Evolutionary conservation across 2,329 filamentous ascomycete genomes (phyloP), one percentile per base, ranked within the genome.

Genomic region (Trichophyton mentagrophytes): DNA sequence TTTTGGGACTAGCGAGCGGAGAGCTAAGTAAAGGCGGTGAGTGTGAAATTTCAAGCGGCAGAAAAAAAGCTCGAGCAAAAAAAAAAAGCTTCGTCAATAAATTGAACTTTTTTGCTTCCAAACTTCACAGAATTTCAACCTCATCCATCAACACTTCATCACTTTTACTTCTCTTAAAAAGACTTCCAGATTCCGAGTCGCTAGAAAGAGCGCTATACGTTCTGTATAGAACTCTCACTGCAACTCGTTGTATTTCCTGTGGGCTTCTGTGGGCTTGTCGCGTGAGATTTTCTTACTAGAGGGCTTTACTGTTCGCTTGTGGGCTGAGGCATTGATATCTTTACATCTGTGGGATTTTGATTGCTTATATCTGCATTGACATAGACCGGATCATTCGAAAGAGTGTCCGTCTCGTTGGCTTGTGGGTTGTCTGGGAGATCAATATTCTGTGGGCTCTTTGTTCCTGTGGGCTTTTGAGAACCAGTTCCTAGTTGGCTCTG

Each of bases 261-360:
- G 73, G 72, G 73, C 70, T 68, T 69, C 66, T 67, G 72, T 74
- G 72, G 73, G 72, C 73, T 75, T 70, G 49, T 53, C 49, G 49
- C 49, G 49, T 53, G 49, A 69, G 71, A 71, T 71, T 70, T 70
- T 73, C 69, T 56, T 61, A 72, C 68, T 20, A 25, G 68, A 70
- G 72, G 71, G 72, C 74, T 47, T 47, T 47, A 47, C 44, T 47
- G 44, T 47, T 47, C 17, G 44, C 44, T 71, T 66, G 66, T 71
- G 71, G 64, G 71, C 71, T 73, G 74, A 74, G 73, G 74, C 74
- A 72, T 75, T 74, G 69, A 72, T 70, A 70, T 70, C 15, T 42
- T 57, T 17, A 53, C 49, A 53, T 53, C 22, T 53, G 49, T 53
- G 49, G 49, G 49, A 53, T 53, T 53, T 53, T 53, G 49, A 22